Evolutionary conservation across 164 flowering plant genomes (phyloP).

Genomic region (Liquidambar formosana): DNA sequence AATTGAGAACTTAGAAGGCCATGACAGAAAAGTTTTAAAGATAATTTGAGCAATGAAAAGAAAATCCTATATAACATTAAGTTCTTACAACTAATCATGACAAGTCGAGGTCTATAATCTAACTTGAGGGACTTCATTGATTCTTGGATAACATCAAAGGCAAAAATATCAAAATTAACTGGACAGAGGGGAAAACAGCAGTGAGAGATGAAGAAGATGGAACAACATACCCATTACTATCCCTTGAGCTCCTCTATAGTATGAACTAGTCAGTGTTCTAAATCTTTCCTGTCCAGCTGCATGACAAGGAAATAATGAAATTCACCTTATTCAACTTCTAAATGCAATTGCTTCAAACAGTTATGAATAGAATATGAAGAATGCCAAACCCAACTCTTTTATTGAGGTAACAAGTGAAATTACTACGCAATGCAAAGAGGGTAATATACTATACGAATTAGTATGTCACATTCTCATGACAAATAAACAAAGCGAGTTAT

Average conservation of each 20-base stretch:
- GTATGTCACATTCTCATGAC: no score
- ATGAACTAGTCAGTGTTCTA: conserved; percentile 48
- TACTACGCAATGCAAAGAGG: not conserved
- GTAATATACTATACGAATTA: no score
- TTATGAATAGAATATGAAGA: no score
- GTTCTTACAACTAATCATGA: not conserved
- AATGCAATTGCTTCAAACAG: no score
- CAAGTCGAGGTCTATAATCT: not conserved
- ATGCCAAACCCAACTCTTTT: no score
- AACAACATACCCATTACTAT: conserved; percentile 40
- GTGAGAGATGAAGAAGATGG: not conserved
- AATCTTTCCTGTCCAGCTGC: conserved; percentile 73
- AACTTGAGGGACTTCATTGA: not conserved
- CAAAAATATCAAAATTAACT: not conserved
- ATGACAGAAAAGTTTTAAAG: not conserved
- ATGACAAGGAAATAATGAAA: conserved; percentile 16
- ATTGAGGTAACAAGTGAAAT: not conserved
- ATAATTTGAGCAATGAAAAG: not conserved
- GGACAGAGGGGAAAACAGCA: not conserved
- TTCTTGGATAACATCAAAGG: not conserved
- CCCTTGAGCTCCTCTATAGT: conserved; percentile 58
- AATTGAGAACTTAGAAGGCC: not conserved
- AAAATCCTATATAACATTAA: not conserved
- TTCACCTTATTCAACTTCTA: no score
- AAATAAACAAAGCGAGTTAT: no score